phyloP scores from a whole-genome alignment of 139 green algal genomes.

The Parachlorella kessleri region DNA sequence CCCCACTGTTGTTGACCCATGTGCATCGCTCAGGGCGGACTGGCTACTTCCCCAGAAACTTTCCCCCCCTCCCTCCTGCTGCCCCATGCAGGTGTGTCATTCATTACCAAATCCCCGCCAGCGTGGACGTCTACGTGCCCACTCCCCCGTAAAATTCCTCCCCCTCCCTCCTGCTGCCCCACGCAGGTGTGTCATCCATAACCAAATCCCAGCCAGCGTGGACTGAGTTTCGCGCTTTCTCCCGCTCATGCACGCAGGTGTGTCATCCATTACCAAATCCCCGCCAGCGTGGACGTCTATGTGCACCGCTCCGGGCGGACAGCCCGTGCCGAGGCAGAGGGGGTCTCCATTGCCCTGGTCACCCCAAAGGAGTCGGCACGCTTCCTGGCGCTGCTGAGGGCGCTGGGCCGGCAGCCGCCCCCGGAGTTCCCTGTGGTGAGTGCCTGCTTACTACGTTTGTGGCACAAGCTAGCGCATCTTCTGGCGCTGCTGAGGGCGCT shows the following conservation, averaged over 20 bases:
- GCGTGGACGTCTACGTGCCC: constrained; percentile 95
- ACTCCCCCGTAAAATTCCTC: no score
- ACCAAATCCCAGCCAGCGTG: constrained; percentile 89
- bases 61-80: no score
- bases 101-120: constrained; percentile 96
- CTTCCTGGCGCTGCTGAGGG: constrained; percentile 52
- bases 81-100: constrained; percentile 60
- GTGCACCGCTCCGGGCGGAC: constrained; percentile 95
- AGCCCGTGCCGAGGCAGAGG: constrained; percentile 73
- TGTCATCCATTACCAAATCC: constrained; percentile 96
- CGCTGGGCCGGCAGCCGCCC: constrained; percentile 45
- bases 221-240: no score
- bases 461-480: not conserved
- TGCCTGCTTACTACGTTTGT: no score
- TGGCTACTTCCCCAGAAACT: no score
- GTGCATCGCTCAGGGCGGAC: no score
- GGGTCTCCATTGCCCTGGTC: constrained; percentile 80
- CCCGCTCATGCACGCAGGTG: no score
- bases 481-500: no score
- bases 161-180: no score
- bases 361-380: constrained; percentile 69
- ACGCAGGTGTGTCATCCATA: constrained; percentile 79
- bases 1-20: no score
- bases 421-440: constrained; percentile 78
- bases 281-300: constrained; percentile 89